Evolutionary conservation across 257 asterid species (phyloP).

Genomic region (Solanum verrucosum): DNA sequence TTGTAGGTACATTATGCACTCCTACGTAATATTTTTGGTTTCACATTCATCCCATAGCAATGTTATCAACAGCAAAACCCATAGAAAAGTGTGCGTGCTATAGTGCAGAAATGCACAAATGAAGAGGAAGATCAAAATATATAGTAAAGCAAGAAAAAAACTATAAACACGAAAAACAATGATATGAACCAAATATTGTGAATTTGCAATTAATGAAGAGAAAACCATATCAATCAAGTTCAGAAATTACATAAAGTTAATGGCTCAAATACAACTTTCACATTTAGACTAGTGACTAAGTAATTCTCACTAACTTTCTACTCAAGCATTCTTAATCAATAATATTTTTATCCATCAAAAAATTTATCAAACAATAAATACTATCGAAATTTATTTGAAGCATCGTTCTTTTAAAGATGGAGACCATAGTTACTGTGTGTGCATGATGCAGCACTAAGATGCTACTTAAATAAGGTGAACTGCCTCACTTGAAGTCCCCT

Average conservation of each 20-base stretch:
- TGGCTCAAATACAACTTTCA: neutral
- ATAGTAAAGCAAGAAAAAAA: neutral
- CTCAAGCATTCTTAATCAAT: neutral
- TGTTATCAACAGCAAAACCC: neutral
- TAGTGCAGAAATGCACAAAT: neutral
- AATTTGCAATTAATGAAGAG: neutral
- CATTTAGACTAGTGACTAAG: neutral
- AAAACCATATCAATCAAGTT: neutral
- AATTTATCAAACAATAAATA: neutral
- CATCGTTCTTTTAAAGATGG: neutral
- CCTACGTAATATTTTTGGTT: neutral
- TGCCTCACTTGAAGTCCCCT: neutral
- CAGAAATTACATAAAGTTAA: neutral
- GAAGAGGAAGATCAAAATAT: neutral
- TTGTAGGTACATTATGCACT: neutral
- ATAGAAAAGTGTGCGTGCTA: neutral
- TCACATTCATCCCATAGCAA: neutral
- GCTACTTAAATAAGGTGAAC: neutral
- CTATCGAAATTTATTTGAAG: neutral
- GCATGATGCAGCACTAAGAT: neutral
- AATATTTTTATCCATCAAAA: neutral
- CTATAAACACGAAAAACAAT: neutral
- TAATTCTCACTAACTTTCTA: neutral
- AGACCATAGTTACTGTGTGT: neutral
- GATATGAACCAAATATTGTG: neutral